These are phyloP conservation scores for Berberis thunbergii DNA, from an alignment of 164 flowering plant genomes.

Conservation along the genomic window DNA sequence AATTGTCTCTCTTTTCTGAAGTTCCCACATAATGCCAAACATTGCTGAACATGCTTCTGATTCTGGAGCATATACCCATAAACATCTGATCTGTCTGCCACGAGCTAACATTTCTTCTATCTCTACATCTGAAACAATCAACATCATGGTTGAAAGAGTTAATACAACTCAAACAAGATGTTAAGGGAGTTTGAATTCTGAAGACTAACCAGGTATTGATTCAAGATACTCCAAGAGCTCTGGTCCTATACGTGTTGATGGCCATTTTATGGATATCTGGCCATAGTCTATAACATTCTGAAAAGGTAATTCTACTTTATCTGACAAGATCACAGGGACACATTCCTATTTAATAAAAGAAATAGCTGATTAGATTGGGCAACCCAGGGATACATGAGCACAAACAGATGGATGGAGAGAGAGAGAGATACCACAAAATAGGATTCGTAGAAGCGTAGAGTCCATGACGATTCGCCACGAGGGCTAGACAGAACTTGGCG, in stretches of 20 bases:
- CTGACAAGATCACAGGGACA: slow-evolving; percentile 88
- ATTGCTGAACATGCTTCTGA: slow-evolving; percentile 67
- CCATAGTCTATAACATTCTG: slow-evolving; percentile 81
- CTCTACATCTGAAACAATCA: slow-evolving; percentile 43
- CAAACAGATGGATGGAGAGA: slow-evolving; percentile 23
- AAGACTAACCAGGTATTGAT: slow-evolving; percentile 66
- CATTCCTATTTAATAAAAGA: slow-evolving; percentile 56
- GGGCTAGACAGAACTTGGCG: slow-evolving; percentile 94
- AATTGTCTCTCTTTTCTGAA: slow-evolving; percentile 76
- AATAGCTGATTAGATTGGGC: not conserved
- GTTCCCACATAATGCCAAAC: slow-evolving; percentile 83
- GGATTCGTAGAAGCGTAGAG: slow-evolving; percentile 89
- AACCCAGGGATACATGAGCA: not conserved
- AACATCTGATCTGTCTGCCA: slow-evolving; percentile 71
- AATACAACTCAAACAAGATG: not conserved
- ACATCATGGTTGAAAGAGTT: not conserved
- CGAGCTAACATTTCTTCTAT: slow-evolving; percentile 58
- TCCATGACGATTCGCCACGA: slow-evolving; percentile 98
- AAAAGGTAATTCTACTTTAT: slow-evolving; percentile 84
- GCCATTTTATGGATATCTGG: slow-evolving; percentile 89
- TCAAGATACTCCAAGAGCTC: slow-evolving; percentile 69
- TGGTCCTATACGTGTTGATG: slow-evolving; percentile 59
- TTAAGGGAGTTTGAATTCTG: too few relatives aligned
- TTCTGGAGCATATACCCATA: slow-evolving; percentile 73
- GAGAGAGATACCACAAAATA: slow-evolving; percentile 87